Evolutionary conservation across 1,139 yeast species (phyloP).

Genomic region (Geotrichum carabidarum): DNA sequence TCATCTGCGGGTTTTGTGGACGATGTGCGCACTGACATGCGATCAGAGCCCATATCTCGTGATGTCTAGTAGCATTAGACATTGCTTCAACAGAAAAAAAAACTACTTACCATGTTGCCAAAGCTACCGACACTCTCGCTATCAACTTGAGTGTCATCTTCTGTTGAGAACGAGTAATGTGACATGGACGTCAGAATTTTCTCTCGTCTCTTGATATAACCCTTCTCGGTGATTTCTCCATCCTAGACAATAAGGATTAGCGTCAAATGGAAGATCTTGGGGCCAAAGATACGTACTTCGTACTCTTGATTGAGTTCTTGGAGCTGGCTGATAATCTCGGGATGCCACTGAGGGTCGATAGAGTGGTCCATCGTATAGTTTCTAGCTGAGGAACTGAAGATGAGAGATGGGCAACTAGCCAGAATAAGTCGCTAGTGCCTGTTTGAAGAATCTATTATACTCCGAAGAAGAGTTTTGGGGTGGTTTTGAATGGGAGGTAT

Average conservation of each 20-base stretch:
- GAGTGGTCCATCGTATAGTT: conserved; percentile 39
- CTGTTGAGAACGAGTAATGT: conserved; percentile 9
- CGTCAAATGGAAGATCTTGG: not conserved
- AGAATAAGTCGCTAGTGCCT: not conserved
- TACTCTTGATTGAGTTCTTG: conserved; percentile 46
- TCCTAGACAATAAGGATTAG: conserved; percentile 37
- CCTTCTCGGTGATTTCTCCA: conserved; percentile 65
- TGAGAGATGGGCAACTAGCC: not conserved
- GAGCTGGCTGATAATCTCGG: conserved; percentile 38
- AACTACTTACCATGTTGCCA: not conserved
- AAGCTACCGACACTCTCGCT: conserved; percentile 6
- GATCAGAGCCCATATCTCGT: conserved; percentile 14
- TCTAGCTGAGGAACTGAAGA: not conserved
- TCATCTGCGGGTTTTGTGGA: conserved; percentile 16
- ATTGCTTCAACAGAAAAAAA: not conserved
- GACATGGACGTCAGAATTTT: conserved; percentile 39
- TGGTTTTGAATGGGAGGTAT: no score
- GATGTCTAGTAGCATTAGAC: not conserved
- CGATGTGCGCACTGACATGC: conserved; percentile 12
- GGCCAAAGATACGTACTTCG: conserved; percentile 26
- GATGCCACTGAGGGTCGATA: conserved; percentile 41
- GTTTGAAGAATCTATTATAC: no score
- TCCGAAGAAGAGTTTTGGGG: no score
- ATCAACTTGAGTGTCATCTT: conserved; percentile 4
- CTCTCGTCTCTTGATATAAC: conserved; percentile 55